Evolutionary conservation across 805 yeast species (phyloP), one percentile per base, ranked within the genome.

Genomic region (Pichia cabralensis): DNA sequence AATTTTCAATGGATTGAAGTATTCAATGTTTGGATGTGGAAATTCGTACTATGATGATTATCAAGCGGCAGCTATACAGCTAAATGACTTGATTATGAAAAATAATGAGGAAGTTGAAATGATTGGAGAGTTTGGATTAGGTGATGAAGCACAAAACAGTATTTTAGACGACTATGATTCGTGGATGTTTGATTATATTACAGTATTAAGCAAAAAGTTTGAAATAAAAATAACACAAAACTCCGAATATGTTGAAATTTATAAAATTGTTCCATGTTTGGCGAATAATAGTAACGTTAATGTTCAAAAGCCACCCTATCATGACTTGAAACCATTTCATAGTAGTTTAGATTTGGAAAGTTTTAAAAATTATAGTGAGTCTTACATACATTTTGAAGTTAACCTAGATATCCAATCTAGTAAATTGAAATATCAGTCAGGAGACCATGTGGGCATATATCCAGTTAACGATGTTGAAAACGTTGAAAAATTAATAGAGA

Each of bases 361-460:
- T 18, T 52, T 85, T 5, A 61, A 61, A 39, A 92, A 80, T 56
- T 66, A 85, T 38, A 83, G 82, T 63, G 60, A 63, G 31, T 50
- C 67, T 2, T 40, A 46, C 22, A 69, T 88, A 31, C 95, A 85
- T 53, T 69, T 76, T 36, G 95, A 84, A 53, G 69, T 89, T 43
- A 15, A 37, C 10, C 22, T 45, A 21, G 94, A 83, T 49, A 59
- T 82, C 14, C 61, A 78, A 1, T 71, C 64, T 14, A 69, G 86
- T 4, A 75, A 75, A 47, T 63, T 89, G 49, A 74, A 76, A 45
- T 89, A 88, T 57, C 64, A 83, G 30, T 84, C 96, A 4, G 97
- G 97, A 52, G 97, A 89, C 55, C 96, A 89, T 60, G 61, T 89
- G 37, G 96, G 94, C 13, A 63, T 89, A 31, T 81, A 94, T 82